These are phyloP conservation scores for Setaria viridis DNA, from an alignment of 202 grass and related monocot genomes.

Conservation along the genomic window DNA sequence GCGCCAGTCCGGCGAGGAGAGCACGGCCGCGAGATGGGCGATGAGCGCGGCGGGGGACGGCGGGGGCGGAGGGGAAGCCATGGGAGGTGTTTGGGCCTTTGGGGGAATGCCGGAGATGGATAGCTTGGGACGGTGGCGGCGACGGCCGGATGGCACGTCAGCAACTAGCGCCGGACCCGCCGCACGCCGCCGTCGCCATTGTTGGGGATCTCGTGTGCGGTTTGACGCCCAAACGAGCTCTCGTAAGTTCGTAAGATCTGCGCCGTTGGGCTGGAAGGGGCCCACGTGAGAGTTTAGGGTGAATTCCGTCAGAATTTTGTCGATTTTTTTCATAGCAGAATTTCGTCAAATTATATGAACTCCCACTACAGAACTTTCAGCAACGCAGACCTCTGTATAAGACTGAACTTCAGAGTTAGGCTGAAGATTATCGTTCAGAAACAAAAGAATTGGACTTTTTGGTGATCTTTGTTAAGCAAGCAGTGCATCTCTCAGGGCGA, in stretches of 20 bases:
- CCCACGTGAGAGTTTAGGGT: not conserved
- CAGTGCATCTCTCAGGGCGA: too few species aligned
- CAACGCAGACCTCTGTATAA: not conserved
- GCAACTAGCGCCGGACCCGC: not conserved
- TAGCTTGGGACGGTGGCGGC: not conserved
- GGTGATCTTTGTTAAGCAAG: too few species aligned
- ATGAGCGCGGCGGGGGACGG: slow-evolving; percentile 37
- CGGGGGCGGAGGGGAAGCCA: slow-evolving; percentile 20
- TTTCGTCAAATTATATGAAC: not conserved
- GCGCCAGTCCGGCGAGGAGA: slow-evolving; percentile 40
- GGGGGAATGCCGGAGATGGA: not conserved
- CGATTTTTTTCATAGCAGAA: too few species aligned
- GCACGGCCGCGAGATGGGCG: slow-evolving; percentile 46
- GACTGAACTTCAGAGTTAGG: not conserved
- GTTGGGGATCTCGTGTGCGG: not conserved
- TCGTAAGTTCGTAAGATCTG: not conserved
- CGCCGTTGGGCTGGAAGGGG: not conserved
- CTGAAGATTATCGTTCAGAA: too few species aligned
- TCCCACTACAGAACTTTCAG: not conserved
- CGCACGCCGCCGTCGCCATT: slow-evolving; percentile 19
- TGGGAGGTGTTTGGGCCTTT: not conserved
- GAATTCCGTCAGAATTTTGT: not conserved
- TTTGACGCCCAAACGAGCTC: not conserved
- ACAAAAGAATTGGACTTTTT: too few species aligned
- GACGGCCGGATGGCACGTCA: slow-evolving; percentile 23